A percentile compares a stretch with the other conserved stretches of the same genome.
These are phyloP conservation scores for Alternaria solani DNA, from an alignment of 2,329 filamentous ascomycete genomes.

Conservation along the genomic window DNA sequence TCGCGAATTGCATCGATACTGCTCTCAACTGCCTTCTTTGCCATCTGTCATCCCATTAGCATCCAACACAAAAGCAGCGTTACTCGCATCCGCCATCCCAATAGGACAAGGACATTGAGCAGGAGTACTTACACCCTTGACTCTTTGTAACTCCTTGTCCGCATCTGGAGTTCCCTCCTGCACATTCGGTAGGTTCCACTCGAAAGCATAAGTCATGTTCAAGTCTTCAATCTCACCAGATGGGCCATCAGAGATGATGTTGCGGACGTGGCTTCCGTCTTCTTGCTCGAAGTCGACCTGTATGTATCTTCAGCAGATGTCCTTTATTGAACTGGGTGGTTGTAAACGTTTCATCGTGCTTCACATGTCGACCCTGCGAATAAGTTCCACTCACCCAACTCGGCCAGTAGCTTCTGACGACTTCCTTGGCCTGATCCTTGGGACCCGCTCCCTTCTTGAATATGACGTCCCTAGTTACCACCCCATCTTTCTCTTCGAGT, in stretches of 20 bases:
- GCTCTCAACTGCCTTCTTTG: slow-evolving; percentile 54
- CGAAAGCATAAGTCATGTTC: slow-evolving; percentile 59
- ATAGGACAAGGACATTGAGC: not conserved
- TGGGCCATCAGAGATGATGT: slow-evolving; percentile 54
- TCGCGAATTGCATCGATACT: slow-evolving; percentile 54
- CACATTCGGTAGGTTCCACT: slow-evolving; percentile 50
- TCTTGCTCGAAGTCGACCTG: slow-evolving; percentile 58
- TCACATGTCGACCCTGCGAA: not conserved
- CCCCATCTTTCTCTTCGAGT: slow-evolving; percentile 48
- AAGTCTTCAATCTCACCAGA: slow-evolving; percentile 45
- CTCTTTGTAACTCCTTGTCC: slow-evolving; percentile 34
- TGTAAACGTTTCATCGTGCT: not conserved
- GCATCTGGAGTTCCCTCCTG: slow-evolving; percentile 47
- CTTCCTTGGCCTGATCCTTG: slow-evolving; percentile 46
- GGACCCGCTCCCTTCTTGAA: slow-evolving; percentile 51
- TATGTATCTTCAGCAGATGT: not conserved
- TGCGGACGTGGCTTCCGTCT: slow-evolving; percentile 54
- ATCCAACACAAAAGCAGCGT: not conserved
- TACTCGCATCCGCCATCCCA: not conserved
- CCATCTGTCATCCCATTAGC: slow-evolving; percentile 36
- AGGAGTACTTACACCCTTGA: slow-evolving; percentile 32
- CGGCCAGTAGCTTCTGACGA: slow-evolving; percentile 50
- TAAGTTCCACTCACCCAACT: slow-evolving; percentile 47
- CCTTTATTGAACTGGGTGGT: not conserved
- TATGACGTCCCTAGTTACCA: slow-evolving; percentile 48